These are phyloP conservation scores for Piper betle DNA, from an alignment of 164 flowering plant genomes.

Conservation along the genomic window DNA sequence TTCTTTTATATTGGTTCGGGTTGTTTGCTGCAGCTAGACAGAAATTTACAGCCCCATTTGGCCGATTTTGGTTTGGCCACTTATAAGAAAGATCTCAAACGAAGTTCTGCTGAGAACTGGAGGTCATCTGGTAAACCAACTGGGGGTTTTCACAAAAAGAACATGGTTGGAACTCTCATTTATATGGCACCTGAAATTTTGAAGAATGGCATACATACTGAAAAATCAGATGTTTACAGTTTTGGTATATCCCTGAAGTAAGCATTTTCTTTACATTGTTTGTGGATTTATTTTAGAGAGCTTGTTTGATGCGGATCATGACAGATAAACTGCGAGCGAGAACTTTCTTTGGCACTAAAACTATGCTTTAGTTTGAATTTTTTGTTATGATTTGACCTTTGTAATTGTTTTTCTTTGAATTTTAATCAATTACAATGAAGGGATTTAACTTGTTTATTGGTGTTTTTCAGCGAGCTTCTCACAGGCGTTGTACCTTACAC, in stretches of 20 bases:
- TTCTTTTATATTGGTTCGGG: neutral
- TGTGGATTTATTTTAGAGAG: neutral
- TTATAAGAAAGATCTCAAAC: conserved; percentile 50
- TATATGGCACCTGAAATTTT: conserved; percentile 96
- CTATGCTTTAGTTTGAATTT: too few relatives aligned
- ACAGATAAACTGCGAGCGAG: too few relatives aligned
- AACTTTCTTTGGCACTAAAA: neutral
- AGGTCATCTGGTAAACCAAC: conserved; percentile 93
- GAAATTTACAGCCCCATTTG: conserved; percentile 49
- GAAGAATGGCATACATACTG: conserved; percentile 67
- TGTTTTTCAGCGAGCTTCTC: conserved; percentile 73
- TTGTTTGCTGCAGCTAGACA: conserved; percentile 53
- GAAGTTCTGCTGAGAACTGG: conserved; percentile 57
- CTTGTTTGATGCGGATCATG: neutral
- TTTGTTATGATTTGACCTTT: neutral
- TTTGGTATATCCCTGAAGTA: conserved; percentile 82
- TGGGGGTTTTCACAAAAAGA: conserved; percentile 92
- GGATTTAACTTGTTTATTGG: conserved; percentile 2
- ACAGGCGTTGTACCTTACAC: conserved; percentile 94
- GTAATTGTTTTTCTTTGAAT: neutral
- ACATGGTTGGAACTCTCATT: conserved; percentile 92
- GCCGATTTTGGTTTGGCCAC: conserved; percentile 94
- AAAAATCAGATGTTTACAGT: conserved; percentile 90
- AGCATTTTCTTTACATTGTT: conserved; percentile 9
- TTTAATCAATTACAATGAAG: neutral